Percentiles rank a stretch among this genome's conserved stretches.
These are phyloP conservation scores for Trapa bicornis DNA, from an alignment of 345 rosid genomes.

Conservation along the genomic window DNA sequence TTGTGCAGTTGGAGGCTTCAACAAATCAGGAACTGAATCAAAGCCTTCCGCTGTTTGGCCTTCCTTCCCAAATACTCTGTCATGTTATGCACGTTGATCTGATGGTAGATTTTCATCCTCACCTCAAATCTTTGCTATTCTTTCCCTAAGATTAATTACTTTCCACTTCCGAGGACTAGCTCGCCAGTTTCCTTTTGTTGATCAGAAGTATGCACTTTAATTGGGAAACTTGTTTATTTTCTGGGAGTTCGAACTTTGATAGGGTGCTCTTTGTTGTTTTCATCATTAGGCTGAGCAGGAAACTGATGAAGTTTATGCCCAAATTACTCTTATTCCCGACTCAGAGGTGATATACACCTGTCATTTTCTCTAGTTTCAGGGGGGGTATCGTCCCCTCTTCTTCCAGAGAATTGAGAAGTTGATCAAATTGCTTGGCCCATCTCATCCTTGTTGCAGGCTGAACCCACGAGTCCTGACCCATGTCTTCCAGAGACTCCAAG, in stretches of 20 bases:
- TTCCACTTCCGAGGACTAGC: background rate
- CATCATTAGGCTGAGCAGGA: slow-evolving; percentile 77
- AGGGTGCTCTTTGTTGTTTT: slow-evolving; percentile 5
- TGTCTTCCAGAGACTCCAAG: slow-evolving; percentile 29
- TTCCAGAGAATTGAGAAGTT: background rate
- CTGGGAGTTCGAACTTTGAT: slow-evolving; percentile 3
- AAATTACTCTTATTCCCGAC: slow-evolving; percentile 66
- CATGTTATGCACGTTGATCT: slow-evolving; percentile 57
- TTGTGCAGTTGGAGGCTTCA: slow-evolving; percentile 68
- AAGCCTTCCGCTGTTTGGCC: slow-evolving; percentile 50
- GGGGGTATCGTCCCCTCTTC: background rate
- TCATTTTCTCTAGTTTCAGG: slow-evolving; percentile 5
- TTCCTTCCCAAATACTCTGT: slow-evolving; percentile 73
- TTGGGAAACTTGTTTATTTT: background rate
- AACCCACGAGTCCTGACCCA: slow-evolving; percentile 43
- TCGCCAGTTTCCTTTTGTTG: background rate
- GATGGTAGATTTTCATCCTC: slow-evolving; percentile 32
- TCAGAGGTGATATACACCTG: slow-evolving; percentile 26
- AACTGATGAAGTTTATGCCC: slow-evolving; percentile 96
- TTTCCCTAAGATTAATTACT: background rate
- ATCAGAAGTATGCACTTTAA: background rate
- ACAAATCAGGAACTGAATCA: slow-evolving; percentile 68
- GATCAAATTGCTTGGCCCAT: background rate
- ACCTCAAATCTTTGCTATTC: background rate
- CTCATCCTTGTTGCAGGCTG: slow-evolving; percentile 29